Base-by-base conservation (phyloP, 306 rosid genomes). In the Sesbania bispinosa region DNA sequence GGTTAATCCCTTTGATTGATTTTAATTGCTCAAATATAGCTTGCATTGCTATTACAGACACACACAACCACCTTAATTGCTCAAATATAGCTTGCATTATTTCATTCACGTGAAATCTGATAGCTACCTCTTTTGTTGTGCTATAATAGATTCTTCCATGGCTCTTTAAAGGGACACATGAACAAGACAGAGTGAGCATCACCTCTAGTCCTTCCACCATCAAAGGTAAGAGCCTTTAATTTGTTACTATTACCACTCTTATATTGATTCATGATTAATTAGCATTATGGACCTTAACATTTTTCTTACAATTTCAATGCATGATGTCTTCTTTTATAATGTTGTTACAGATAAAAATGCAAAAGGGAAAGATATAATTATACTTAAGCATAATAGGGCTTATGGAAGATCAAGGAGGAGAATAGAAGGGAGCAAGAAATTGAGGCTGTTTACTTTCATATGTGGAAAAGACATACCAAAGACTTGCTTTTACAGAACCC, bases 91-190 rank as follows among this genome's bases (percentile, higher is more conserved):
- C 18, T 41, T 46, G 23, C 29, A 38, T 66, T 21, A 42, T 48
- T 14, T 24, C 39, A 10, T 26, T 26, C 60, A 67, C 43, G 33
- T 63, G 26, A 11, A 77, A 53, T 19, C 47, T 73, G 3, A 60
- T 26, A 24, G 7, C 54, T 48, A n/a, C n/a, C n/a, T n/a, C 54
- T 50, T 59, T 68, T 67, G 62, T 6, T 62, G 55, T 53, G 8
- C 33, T n/a, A 13, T 55, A 67, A 69, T 83, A 86, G 83, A 51
- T 88, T 80, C 79, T 88, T 74, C 86, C 54, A 43, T 65, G 90
- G 86, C 71, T 85, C 10, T 79, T 73, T 43, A 79, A 76, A 36
- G 69, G 51, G 47, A 43, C 62, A 24, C 53, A 75, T 43, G 84
- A 79, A 41, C 78, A 81, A 68, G 64, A 69, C 55, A 61, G 74